phyloP scores from a whole-genome alignment of 768 basidiomycete genomes.

The Leccinellum rugosiceps region DNA sequence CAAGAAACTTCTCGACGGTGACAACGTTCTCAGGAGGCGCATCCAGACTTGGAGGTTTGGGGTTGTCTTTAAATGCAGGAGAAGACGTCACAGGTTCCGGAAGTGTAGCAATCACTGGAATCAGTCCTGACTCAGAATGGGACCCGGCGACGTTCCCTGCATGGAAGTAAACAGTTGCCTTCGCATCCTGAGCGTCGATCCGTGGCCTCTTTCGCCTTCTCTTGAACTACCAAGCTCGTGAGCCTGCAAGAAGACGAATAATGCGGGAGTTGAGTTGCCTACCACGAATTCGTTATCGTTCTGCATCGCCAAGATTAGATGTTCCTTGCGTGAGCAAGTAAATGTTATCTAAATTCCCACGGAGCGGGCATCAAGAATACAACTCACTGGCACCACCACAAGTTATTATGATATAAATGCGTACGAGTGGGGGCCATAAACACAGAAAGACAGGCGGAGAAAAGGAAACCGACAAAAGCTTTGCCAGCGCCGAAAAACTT shows the following conservation, averaged over 20 bases:
- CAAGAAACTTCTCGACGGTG: constrained; percentile 29
- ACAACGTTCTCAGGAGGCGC: constrained; percentile 4
- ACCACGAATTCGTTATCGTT: constrained; percentile 26
- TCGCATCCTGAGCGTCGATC: background rate
- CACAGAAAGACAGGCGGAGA: background rate
- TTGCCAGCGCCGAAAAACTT: background rate
- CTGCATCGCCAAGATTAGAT: constrained; percentile 3
- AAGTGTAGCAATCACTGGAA: constrained; percentile 21
- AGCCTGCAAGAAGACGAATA: background rate
- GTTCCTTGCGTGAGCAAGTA: background rate
- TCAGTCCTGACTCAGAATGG: background rate
- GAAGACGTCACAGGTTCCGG: constrained; percentile 5
- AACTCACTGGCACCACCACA: no score
- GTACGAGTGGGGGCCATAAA: background rate
- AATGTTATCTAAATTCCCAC: background rate
- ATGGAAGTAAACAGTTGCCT: background rate
- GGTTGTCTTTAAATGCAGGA: background rate
- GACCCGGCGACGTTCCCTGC: background rate
- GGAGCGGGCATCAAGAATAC: background rate
- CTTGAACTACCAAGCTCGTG: constrained; percentile 16
- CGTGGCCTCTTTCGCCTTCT: constrained; percentile 26
- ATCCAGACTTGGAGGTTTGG: background rate
- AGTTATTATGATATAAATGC: no score
- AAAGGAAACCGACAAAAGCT: background rate
- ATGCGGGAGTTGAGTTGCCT: background rate